Percentiles rank a stretch among this genome's conserved stretches.
Evolutionary conservation across 768 basidiomycete genomes (phyloP).

Genomic region (Rhodotorula graminis): DNA sequence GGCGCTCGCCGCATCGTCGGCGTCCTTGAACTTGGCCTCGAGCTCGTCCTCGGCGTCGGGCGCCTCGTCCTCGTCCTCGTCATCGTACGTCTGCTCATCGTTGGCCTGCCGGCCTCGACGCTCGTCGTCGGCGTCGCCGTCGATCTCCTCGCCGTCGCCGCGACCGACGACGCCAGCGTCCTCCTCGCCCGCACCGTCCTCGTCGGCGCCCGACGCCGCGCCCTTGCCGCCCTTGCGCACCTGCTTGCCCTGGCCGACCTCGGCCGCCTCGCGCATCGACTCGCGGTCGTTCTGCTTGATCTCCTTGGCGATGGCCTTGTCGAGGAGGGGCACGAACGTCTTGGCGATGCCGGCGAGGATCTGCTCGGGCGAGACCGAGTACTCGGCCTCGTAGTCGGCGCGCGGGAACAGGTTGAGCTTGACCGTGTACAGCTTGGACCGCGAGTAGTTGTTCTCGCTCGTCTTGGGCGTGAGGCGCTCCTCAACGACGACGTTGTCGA

Average conservation of each 20-base stretch:
- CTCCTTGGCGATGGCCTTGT: constrained; percentile 78
- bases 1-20: constrained; percentile 30
- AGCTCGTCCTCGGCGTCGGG: constrained; percentile 46
- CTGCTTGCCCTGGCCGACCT: constrained; percentile 58
- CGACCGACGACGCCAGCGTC: constrained; percentile 56
- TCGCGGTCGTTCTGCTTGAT: constrained; percentile 79
- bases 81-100: constrained; percentile 72
- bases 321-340: constrained; percentile 72
- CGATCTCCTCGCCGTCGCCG: constrained; percentile 59
- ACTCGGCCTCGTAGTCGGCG: constrained; percentile 75
- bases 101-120: constrained; percentile 67
- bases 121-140: constrained; percentile 73
- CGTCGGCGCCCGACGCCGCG: constrained; percentile 49
- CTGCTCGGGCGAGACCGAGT: constrained; percentile 67
- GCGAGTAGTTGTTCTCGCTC: constrained; percentile 54
- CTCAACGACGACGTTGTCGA: constrained; percentile 73
- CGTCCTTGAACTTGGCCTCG: constrained; percentile 40
- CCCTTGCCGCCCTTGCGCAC: constrained; percentile 61
- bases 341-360: constrained; percentile 66
- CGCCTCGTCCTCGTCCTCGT: constrained; percentile 52
- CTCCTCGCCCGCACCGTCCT: constrained; percentile 51
- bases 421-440: constrained; percentile 74
- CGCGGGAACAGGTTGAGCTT: constrained; percentile 78
- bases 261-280: constrained; percentile 68
- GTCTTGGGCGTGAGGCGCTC: constrained; percentile 65